Evolutionary conservation across 345 rosid genomes (phyloP), one percentile per base, ranked within the genome.

Genomic region (Draba incana): DNA sequence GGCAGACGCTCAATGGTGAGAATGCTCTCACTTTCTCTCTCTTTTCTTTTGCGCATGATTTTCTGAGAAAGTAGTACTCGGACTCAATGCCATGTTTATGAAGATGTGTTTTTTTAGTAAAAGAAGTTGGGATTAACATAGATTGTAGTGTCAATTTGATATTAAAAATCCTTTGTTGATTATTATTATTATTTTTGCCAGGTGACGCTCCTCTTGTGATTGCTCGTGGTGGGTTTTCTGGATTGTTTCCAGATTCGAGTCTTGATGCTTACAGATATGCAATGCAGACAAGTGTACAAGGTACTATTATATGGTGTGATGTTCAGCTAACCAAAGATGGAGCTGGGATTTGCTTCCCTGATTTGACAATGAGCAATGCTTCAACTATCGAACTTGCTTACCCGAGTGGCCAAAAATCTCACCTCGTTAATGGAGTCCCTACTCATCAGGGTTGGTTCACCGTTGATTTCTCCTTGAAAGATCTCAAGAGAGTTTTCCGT

Each of bases 151-250:
- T 28, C 31, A 28, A 28, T 0, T 28, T 20, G 20, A 20, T 20
- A 20, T 20, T 20, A 20, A 20, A 20, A 20, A 1, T 20, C 20
- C 0, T 1, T 20, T 20, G 1, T 20, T 20, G 20, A 20, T 20
- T 20, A 20, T 20, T 20, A 1, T 20, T 20, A 20, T 20, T 20
- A 20, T 20, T 20, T 20, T 6, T 70, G 59, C 11, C 89, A 94
- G 99, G 97, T 38, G 35, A 70, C 7, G 10, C 67, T 23, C 97
- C 99, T 6, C 63, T 70, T 10, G 95, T 94, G 23, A 63, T 94
- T 2, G 99, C 99, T 16, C 88, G 84, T 12, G 99, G 97, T 37
- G 99, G 99, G 12, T 91, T 91, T 71, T 91, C 97, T 0, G 99
- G 99, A 57, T 10, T 94, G 56, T 78, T 91, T 55, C 86, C 97